Base-by-base conservation (phyloP, 495 filamentous ascomycete genomes). In the Penicillium angulare region DNA sequence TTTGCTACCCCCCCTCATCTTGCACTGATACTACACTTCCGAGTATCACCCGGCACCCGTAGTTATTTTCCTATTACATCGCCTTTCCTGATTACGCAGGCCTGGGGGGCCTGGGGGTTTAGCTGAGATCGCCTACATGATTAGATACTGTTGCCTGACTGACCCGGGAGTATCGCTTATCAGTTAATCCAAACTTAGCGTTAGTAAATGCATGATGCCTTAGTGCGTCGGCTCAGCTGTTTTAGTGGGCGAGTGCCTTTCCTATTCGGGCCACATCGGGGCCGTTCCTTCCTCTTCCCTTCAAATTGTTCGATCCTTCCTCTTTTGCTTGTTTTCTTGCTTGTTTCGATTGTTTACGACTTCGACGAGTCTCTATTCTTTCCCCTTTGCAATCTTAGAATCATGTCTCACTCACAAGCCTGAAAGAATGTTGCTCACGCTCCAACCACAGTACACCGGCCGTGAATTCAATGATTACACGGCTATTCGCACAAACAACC, bases 391-490 rank as follows among this genome's bases (percentile, higher is more conserved):
- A 20, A 15, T 23, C 10, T 15, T 41, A 22, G 16, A 13, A 23
- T 35, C 43, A 45, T 43, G 18, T 32, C 40, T 15, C 34, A 29
- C 31, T 21, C 50, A 13, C 27, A 9, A 5, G 18, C 12, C 18
- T 36, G 15, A 20, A 49, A 40, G 56, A 27, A 71, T 74, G 68
- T 66, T 72, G 50, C 73, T 77, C 50, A 77, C 74, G 57, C 60
- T 75, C 20, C 74, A 72, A 52, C 58, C 68, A 38, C 49, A 64
- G 44, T 66, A 73, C 65, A 69, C 68, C 60, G 73, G 63, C 47
- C 60, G 68, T 36, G 66, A 6, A 47, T 57, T 63, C 49, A 63
- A 75, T 74, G 74, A 74, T 40, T 71, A 70, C 57, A 61, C 72
- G 34, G 47, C 61, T 29, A 21, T 63, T 49, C 62, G 63, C 39